Evolutionary conservation across 805 yeast species (phyloP).

Genomic region (Wickerhamiella allomyrinae): DNA sequence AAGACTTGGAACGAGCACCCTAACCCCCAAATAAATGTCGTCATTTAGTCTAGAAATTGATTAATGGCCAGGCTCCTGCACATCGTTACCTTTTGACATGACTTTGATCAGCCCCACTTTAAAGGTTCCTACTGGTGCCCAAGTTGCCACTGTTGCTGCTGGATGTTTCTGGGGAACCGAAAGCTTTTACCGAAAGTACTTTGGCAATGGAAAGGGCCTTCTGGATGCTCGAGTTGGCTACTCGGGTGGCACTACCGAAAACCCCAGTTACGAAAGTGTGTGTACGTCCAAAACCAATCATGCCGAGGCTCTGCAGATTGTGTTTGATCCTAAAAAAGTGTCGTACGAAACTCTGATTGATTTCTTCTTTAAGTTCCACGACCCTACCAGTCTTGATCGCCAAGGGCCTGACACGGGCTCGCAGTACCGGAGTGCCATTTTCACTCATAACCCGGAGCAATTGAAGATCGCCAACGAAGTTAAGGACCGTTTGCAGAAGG

Average conservation of each 20-base stretch:
- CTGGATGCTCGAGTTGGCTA: conserved; percentile 77
- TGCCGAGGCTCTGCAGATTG: conserved; percentile 74
- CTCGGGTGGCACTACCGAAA: conserved; percentile 50
- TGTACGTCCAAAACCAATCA: conserved; percentile 63
- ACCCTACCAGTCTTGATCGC: conserved; percentile 68
- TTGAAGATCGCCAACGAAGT: conserved; percentile 29
- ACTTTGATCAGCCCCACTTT: conserved; percentile 9
- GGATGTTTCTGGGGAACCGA: conserved; percentile 51
- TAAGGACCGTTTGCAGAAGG: conserved; percentile 44
- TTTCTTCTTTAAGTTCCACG: conserved; percentile 84
- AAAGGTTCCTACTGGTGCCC: conserved; percentile 31
- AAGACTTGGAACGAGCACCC: too few species aligned
- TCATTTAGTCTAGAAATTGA: too few species aligned
- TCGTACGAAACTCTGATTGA: conserved; percentile 50
- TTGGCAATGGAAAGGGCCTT: conserved; percentile 43
- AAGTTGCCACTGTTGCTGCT: conserved; percentile 45
- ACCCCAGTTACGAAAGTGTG: conserved; percentile 57
- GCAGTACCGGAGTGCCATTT: conserved; percentile 79
- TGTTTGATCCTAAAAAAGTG: conserved; percentile 60
- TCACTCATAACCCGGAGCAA: conserved; percentile 44
- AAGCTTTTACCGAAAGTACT: conserved; percentile 61
- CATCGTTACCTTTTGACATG: background rate
- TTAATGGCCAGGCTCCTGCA: too few species aligned
- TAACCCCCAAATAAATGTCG: too few species aligned
- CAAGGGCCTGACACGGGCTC: conserved; percentile 88